Conservation (phyloP, 2,329 filamentous ascomycete species). For the Rutstroemia sp. region DNA sequence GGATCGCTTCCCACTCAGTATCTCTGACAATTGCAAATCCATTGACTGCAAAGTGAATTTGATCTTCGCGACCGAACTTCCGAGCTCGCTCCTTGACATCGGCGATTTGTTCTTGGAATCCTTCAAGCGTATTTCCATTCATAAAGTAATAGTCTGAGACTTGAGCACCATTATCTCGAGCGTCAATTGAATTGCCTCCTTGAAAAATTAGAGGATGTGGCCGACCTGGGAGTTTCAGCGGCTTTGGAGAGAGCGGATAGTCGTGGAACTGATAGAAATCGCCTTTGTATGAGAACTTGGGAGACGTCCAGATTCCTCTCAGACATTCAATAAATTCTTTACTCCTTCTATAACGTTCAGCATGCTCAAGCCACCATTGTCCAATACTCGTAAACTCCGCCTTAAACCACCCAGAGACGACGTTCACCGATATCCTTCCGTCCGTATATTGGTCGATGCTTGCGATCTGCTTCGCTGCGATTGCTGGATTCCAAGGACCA, state of each 20-base stretch:
- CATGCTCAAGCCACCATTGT: conserved; percentile 48
- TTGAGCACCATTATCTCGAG: conserved; percentile 40
- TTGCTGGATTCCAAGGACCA: conserved; percentile 42
- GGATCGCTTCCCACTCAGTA: conserved; percentile 42
- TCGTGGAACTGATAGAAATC: conserved; percentile 47
- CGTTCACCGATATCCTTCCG: conserved; percentile 44
- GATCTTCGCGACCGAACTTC: conserved; percentile 35
- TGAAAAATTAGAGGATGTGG: conserved; percentile 47
- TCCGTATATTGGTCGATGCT: conserved; percentile 45
- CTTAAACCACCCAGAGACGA: conserved; percentile 48
- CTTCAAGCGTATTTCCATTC: conserved; percentile 48
- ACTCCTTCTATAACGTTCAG: conserved; percentile 41
- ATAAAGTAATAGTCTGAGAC: conserved; percentile 47
- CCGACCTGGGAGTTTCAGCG: conserved; percentile 35
- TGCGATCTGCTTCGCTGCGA: conserved; percentile 46
- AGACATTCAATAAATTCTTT: conserved; percentile 45
- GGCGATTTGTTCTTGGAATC: conserved; percentile 42
- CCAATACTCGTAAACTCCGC: conserved; percentile 44
- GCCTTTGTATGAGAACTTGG: conserved; percentile 42
- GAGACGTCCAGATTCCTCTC: conserved; percentile 42
- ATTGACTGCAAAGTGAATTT: conserved; percentile 43
- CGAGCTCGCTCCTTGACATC: conserved; percentile 41
- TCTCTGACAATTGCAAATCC: conserved; percentile 43
- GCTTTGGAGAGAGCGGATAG: conserved; percentile 43
- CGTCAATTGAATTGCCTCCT: conserved; percentile 44